phyloP scores from a whole-genome alignment of 139 green algal species.

The Asterochloris erici region DNA sequence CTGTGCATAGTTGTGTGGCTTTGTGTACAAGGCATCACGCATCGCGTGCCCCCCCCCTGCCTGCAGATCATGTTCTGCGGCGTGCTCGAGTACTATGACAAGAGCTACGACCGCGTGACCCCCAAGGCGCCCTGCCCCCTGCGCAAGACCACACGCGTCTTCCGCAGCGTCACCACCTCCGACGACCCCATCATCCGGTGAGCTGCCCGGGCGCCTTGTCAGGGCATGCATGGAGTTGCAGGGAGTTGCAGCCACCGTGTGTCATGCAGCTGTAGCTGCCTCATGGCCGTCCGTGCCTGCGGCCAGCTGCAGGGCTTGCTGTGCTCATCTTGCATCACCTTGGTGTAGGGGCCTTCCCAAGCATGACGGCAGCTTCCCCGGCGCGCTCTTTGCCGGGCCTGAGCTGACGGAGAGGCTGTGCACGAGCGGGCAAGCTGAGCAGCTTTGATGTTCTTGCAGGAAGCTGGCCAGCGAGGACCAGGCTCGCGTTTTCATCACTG shows the following conservation, averaged over 20 bases:
- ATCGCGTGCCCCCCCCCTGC: too few species aligned
- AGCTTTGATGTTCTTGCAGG: conserved; percentile 17
- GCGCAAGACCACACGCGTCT: conserved; percentile 62
- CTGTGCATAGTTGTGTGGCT: too few species aligned
- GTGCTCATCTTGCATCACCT: too few species aligned
- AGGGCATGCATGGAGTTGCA: not conserved
- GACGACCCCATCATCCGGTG: conserved; percentile 89
- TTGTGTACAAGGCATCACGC: too few species aligned
- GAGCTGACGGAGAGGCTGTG: too few species aligned
- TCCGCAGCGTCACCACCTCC: conserved; percentile 74
- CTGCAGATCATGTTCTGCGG: conserved; percentile 49
- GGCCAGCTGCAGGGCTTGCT: too few species aligned
- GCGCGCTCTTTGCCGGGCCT: too few species aligned
- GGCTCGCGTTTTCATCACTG: conserved; percentile 87
- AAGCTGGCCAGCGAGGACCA: conserved; percentile 56
- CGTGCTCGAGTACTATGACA: conserved; percentile 87
- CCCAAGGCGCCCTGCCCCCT: conserved; percentile 75
- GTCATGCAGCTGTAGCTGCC: too few species aligned
- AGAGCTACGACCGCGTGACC: conserved; percentile 82
- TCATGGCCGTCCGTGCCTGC: too few species aligned
- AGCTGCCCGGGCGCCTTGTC: not conserved
- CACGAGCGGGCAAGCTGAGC: conserved; percentile 57
- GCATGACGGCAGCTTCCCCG: too few species aligned
- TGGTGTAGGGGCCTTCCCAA: too few species aligned
- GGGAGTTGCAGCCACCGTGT: too few species aligned